Base-by-base conservation (phyloP, 768 basidiomycete genomes). In the Mrakia frigida region DNA sequence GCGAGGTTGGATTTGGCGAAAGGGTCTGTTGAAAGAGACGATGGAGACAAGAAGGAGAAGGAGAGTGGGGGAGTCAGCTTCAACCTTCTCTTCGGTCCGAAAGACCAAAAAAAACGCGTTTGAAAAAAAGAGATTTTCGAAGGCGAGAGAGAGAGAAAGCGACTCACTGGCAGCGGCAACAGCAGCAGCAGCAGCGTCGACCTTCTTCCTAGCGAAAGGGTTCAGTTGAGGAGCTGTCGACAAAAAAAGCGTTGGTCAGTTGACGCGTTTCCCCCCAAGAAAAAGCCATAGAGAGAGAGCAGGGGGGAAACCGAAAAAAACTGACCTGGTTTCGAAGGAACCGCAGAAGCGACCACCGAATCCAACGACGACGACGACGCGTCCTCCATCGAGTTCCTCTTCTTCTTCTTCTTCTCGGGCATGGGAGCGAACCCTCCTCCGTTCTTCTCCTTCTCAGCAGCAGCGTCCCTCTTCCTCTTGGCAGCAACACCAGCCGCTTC, bases 381-480 rank as follows among this genome's bases (percentile, higher is more conserved):
- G n/a, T n/a, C n/a, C 0, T 61, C 73, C 41, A 74, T 52, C 61
- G 63, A 74, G 14, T 18, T 61, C 21, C 73, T 43, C 63, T 56
- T 77, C 60, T 72, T 43, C 63, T 56, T 77, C 60, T 72, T 71
- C 70, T 50, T 61, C 28, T n/a, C n/a, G 1, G 75, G 59, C 70
- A 61, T 31, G 10, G 46, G 39, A 14, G 33, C 71, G 31, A 77
- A 77, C 35, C 52, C 72, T 14, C 50, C 76, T 23, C 46, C 39
- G 5, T 61, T 37, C 70, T 25, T 50, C 75, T 52, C 16, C 73
- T 77, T 77, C 5, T 28, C 59, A 52, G 43, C 63, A 11, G 53
- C 39, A 46, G 28, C 56, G 43, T 46, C 43, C 18, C 43, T 46
- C 43, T 46, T 46, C 43, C 43, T 46, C 43, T 46, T 46, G 9